Evolutionary conservation across 2,329 filamentous ascomycete genomes (phyloP).

Genomic region (Aspergillus proliferans): DNA sequence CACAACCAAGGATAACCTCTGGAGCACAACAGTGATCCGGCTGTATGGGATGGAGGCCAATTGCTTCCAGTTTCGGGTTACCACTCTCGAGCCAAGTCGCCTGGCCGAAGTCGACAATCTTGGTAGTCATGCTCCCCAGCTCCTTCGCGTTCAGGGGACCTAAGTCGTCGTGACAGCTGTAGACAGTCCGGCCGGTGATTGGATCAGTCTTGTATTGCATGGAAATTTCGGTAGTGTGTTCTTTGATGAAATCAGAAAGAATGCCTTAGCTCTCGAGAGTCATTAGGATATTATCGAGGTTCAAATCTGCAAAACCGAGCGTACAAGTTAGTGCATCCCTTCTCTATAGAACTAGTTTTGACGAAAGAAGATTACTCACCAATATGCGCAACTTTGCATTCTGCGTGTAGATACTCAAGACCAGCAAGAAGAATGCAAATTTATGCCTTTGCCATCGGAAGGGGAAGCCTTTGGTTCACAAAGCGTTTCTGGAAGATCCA

Average conservation of each 20-base stretch:
- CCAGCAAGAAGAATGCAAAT: constrained; percentile 34
- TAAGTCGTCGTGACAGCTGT: constrained; percentile 27
- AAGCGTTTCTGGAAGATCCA: constrained; percentile 30
- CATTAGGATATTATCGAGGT: constrained; percentile 41
- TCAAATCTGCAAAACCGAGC: constrained; percentile 29
- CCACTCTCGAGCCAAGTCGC: constrained; percentile 23
- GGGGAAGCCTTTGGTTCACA: constrained; percentile 22
- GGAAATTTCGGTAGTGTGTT: constrained; percentile 20
- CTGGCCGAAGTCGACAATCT: constrained; percentile 33
- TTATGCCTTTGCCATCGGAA: constrained; percentile 29
- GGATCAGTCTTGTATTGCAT: constrained; percentile 30
- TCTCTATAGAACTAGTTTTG: constrained; percentile 3
- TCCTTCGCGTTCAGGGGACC: constrained; percentile 19
- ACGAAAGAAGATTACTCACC: constrained; percentile 20
- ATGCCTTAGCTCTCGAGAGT: constrained; percentile 24
- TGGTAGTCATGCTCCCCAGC: constrained; percentile 15
- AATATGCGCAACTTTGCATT: constrained; percentile 38
- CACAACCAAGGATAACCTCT: constrained; percentile 35
- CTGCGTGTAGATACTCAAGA: constrained; percentile 40
- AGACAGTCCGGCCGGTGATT: constrained; percentile 24
- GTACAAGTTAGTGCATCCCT: constrained; percentile 3
- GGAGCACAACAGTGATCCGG: constrained; percentile 36
- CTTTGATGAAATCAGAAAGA: constrained; percentile 27
- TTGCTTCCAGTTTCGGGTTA: constrained; percentile 32
- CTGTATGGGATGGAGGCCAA: constrained; percentile 39